Evolutionary conservation across 192 early-diverging fungal genomes (phyloP).

Genomic region (Umbelopsis sp.): DNA sequence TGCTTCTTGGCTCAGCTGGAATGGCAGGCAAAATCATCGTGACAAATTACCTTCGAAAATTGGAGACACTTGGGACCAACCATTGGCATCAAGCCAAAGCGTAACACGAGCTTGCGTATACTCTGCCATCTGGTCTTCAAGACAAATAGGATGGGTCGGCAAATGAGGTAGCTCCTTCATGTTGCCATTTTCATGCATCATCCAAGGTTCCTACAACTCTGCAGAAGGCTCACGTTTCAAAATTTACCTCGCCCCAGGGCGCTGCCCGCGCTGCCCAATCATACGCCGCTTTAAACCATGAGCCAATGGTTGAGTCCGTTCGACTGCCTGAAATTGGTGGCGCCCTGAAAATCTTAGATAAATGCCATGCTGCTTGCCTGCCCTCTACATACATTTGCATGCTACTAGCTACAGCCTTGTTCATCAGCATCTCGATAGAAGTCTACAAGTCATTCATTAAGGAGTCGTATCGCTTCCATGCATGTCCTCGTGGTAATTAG

Average conservation of each 20-base stretch:
- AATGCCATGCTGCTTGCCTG: too few species aligned
- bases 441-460: too few species aligned
- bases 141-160: background rate
- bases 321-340: too few species aligned
- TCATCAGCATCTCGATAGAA: too few species aligned
- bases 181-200: slow-evolving; percentile 18
- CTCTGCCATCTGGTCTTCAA: slow-evolving; percentile 9
- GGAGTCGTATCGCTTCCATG: too few species aligned
- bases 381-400: too few species aligned
- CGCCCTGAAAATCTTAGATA: too few species aligned
- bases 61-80: slow-evolving; percentile 1
- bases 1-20: background rate
- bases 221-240: background rate
- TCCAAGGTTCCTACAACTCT: background rate
- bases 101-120: slow-evolving; percentile 7
- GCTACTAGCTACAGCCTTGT: too few species aligned
- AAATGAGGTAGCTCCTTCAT: slow-evolving; percentile 16
- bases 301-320: background rate
- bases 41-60: slow-evolving; percentile 7
- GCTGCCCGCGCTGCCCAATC: background rate
- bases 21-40: background rate
- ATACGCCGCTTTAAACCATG: background rate
- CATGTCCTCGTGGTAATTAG: too few species aligned
- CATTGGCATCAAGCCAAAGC: slow-evolving; percentile 12
- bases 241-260: background rate